phyloP scores from a whole-genome alignment of 345 rosid species.

The Arabis hirsuta region DNA sequence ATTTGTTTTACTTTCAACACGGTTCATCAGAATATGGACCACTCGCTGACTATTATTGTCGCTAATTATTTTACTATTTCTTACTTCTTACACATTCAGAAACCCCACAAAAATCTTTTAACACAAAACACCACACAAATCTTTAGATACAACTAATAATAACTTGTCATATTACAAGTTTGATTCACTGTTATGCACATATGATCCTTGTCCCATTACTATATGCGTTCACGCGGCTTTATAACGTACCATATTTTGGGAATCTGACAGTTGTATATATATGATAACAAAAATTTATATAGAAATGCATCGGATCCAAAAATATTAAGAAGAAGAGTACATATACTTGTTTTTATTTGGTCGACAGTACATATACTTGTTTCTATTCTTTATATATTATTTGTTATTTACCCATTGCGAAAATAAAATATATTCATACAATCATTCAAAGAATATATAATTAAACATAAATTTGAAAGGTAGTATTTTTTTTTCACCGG shows the following conservation, averaged over 20 bases:
- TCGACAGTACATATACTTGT: background rate
- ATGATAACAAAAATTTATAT: background rate
- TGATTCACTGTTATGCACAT: conserved; percentile 1
- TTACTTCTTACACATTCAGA: background rate
- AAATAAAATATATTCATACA: background rate
- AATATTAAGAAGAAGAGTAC: background rate
- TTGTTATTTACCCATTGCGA: background rate
- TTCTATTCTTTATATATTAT: background rate
- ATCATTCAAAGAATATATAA: background rate
- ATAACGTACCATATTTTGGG: conserved; percentile 14
- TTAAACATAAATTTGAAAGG: background rate
- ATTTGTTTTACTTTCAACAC: conserved; percentile 43
- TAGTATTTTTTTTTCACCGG: background rate
- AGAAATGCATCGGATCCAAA: conserved; percentile 15
- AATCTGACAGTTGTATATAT: conserved; percentile 39
- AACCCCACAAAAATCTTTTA: conserved; percentile 11
- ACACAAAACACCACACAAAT: background rate
- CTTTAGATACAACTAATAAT: conserved; percentile 19
- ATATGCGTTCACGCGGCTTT: conserved; percentile 34
- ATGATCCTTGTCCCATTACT: conserved; percentile 1
- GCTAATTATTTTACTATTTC: background rate
- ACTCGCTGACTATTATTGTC: conserved; percentile 23
- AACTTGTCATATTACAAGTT: conserved; percentile 14
- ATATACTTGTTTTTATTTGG: background rate
- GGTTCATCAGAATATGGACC: conserved; percentile 45